phyloP scores from a whole-genome alignment of 2,329 filamentous ascomycete species.

The Cladophialophora bantiana region DNA sequence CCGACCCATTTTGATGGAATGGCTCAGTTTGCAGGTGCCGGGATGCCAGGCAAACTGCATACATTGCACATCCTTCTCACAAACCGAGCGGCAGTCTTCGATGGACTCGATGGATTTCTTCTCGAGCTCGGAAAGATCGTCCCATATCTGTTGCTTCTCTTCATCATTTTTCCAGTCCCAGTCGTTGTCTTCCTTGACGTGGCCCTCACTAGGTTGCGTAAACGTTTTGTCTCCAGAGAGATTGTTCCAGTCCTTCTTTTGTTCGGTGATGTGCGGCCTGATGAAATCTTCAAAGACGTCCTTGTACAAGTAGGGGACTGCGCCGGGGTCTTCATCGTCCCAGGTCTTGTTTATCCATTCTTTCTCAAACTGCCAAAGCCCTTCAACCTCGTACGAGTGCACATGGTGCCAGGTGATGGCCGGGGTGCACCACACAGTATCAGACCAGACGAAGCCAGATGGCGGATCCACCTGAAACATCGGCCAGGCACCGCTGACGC shows the following conservation, averaged over 20 bases:
- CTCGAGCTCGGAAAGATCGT: constrained; percentile 27
- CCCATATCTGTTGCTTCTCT: constrained; percentile 32
- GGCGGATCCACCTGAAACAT: constrained; percentile 38
- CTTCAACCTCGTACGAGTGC: constrained; percentile 33
- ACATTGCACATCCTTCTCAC: constrained; percentile 30
- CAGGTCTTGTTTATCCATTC: constrained; percentile 36
- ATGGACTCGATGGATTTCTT: constrained; percentile 25
- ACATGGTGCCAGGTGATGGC: constrained; percentile 37
- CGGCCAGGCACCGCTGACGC: constrained; percentile 34
- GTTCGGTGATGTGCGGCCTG: constrained; percentile 23
- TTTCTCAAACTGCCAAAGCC: constrained; percentile 36
- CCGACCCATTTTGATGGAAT: constrained; percentile 29
- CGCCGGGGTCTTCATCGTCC: constrained; percentile 26
- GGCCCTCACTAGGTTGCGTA: constrained; percentile 27
- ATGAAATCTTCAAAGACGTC: constrained; percentile 35
- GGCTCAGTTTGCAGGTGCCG: constrained; percentile 32
- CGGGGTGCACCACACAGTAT: constrained; percentile 30
- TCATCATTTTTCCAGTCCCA: constrained; percentile 35
- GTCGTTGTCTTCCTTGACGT: constrained; percentile 33
- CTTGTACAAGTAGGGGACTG: constrained; percentile 31
- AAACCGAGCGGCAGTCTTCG: constrained; percentile 29
- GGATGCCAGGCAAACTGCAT: constrained; percentile 35
- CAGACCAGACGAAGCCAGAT: constrained; percentile 26
- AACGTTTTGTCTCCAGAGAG: constrained; percentile 33
- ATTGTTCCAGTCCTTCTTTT: constrained; percentile 36